Conservation (phyloP, 768 basidiomycete genomes). For the Lactarius hengduanensis region DNA sequence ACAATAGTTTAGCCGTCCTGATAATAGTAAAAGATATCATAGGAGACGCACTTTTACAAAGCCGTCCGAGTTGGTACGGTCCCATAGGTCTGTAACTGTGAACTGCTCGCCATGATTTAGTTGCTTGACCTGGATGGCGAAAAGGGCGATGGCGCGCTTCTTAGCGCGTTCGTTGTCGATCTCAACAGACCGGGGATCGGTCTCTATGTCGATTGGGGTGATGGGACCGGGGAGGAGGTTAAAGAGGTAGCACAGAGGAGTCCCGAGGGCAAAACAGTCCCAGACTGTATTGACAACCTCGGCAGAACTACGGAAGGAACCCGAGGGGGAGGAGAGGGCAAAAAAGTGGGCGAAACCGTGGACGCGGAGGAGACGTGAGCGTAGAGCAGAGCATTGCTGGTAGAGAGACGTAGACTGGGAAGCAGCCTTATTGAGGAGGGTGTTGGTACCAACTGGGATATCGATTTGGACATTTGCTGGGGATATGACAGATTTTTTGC, state of each 20-base stretch:
- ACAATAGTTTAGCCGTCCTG: constrained; percentile 17
- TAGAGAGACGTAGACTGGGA: constrained; percentile 85
- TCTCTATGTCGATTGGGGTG: constrained; percentile 52
- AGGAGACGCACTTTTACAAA: constrained; percentile 78
- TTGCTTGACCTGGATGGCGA: constrained; percentile 82
- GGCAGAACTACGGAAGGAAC: constrained; percentile 67
- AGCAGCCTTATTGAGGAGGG: constrained; percentile 89
- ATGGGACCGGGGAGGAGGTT: constrained; percentile 71
- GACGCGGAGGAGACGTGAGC: constrained; percentile 75
- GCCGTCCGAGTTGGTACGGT: constrained; percentile 88
- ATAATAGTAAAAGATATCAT: constrained; percentile 7
- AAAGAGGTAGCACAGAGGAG: constrained; percentile 93
- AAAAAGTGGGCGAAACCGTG: constrained; percentile 72
- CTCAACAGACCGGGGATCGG: constrained; percentile 63
- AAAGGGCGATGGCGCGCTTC: constrained; percentile 89
- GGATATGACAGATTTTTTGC: constrained; percentile 78
- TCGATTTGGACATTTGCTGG: constrained; percentile 66
- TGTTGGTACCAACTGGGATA: constrained; percentile 73
- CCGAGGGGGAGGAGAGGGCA: constrained; percentile 52
- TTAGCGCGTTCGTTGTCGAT: constrained; percentile 75
- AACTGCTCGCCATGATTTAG: constrained; percentile 78
- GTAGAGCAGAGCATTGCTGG: constrained; percentile 83
- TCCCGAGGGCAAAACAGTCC: constrained; percentile 90
- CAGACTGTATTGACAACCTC: constrained; percentile 95
- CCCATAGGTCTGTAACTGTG: constrained; percentile 88